These are phyloP conservation scores for Arthroderma uncinatum DNA, from an alignment of 2,329 filamentous ascomycete genomes.

Conservation along the genomic window DNA sequence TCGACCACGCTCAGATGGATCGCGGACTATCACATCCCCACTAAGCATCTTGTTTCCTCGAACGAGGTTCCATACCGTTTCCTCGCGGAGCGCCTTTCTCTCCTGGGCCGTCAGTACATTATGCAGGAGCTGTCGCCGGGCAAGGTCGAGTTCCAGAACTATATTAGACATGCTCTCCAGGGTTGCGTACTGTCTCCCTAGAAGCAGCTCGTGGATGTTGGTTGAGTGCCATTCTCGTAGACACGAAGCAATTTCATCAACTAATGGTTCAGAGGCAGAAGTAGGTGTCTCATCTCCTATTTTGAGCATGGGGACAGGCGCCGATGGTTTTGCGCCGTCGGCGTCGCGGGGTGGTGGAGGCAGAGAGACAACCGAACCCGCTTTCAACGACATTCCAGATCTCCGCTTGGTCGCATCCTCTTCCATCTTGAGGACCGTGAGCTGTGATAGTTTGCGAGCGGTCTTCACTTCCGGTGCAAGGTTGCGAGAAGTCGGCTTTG, in stretches of 20 bases:
- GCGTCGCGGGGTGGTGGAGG: constrained; percentile 47
- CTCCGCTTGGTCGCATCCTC: constrained; percentile 24
- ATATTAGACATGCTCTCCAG: constrained; percentile 72
- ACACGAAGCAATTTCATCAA: constrained; percentile 96
- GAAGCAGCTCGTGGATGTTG: constrained; percentile 81
- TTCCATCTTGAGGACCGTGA: constrained; percentile 29
- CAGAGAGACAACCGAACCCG: constrained; percentile 23
- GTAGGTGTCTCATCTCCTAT: constrained; percentile 95
- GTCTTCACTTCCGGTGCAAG: constrained; percentile 25
- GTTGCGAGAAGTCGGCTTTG: constrained; percentile 6
- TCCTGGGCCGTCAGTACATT: constrained; percentile 84
- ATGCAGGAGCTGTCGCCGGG: constrained; percentile 81
- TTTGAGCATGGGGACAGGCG: constrained; percentile 92
- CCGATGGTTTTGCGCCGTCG: constrained; percentile 59
- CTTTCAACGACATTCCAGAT: constrained; percentile 22
- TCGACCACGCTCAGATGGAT: constrained; percentile 69
- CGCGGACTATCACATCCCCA: constrained; percentile 88
- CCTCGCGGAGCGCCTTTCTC: constrained; percentile 66
- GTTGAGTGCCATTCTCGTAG: constrained; percentile 97
- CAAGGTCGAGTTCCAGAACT: constrained; percentile 70
- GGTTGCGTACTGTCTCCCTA: constrained; percentile 67
- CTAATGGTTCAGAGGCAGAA: constrained; percentile 75
- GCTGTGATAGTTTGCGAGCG: constrained; percentile 31
- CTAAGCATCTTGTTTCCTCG: constrained; percentile 87
- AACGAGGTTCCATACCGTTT: constrained; percentile 91